Base-by-base conservation (phyloP, 2,329 filamentous ascomycete genomes). In the Apiospora kogelbergensis region DNA sequence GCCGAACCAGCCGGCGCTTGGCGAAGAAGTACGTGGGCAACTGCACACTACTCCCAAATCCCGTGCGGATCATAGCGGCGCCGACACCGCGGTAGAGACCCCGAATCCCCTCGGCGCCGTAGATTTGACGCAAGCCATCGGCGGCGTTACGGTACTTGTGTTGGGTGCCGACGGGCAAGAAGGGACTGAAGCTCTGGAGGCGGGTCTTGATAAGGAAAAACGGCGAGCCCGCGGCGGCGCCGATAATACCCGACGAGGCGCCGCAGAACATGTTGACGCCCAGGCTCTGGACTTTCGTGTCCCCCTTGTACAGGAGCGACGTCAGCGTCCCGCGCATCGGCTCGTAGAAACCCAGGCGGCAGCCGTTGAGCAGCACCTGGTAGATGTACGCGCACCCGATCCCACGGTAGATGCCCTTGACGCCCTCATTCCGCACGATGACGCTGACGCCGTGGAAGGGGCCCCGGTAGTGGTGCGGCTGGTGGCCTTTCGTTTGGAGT, bases 191-290 rank as follows among this genome's bases (percentile, higher is more conserved):
- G 74, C 94, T 97, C 82, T 99, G 96, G 69, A 99, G 85, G 57
- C 96, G 90, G 3, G 96, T 99, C 86, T 99, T 99, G 80, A 98
- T 92, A 68, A 99, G 89, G 87, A 99, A 99, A 82, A 99, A 98
- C 2, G 96, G 96, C 67, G 93, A 97, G 46, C 95, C 96, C 26
- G 93, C 92, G n/a, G 93, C 93, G 10, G 95, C 96, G 73, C 96
- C 96, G 69, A 99, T 88, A 71, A 99, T 89, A 67, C 96, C 96
- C 3, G 94, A 97, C 15, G 89, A 84, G 24, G 96, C 96, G 74
- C 96, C 96, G 68, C 94, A 92, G 79, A 98, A 91, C 84, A 99
- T 94, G 83, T 99, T 99, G 81, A 98, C 88, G 44, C 89, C 92
- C 69, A 98, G 87, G 74, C 90, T 95, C 81, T 99, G 96, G 37